A percentile compares a stretch with the other conserved stretches of the same genome.
These are phyloP conservation scores for Rhynchospora breviuscula DNA, from an alignment of 176 grass and related monocot species.

Conservation along the genomic window DNA sequence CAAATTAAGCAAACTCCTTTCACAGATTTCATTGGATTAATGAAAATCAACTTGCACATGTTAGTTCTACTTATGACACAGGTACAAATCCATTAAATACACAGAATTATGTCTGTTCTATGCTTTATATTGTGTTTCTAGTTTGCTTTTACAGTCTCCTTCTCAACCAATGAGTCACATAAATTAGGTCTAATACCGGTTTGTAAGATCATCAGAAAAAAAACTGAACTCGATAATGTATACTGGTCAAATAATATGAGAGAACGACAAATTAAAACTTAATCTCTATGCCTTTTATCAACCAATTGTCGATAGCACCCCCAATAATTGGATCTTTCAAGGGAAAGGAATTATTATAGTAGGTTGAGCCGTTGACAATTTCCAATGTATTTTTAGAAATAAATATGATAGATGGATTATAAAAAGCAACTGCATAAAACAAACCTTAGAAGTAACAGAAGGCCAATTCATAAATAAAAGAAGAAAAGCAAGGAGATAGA, in stretches of 20 bases:
- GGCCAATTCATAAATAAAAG: neutral
- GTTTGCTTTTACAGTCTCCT: no score
- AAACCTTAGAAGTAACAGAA: neutral
- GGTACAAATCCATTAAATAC: neutral
- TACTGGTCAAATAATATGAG: neutral
- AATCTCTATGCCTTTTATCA: neutral
- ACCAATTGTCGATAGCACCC: neutral
- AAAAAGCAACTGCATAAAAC: slow-evolving; percentile 3
- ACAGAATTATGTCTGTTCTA: neutral
- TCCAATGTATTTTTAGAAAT: neutral
- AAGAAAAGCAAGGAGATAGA: neutral
- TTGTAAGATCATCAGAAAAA: neutral
- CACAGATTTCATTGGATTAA: slow-evolving; percentile 17
- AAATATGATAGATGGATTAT: neutral
- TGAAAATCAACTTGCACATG: neutral
- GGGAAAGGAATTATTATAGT: neutral
- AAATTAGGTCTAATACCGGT: neutral
- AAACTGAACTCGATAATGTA: neutral
- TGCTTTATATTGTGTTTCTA: neutral
- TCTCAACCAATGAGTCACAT: neutral
- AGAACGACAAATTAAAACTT: neutral
- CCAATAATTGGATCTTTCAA: slow-evolving; percentile 3
- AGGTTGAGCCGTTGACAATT: slow-evolving; percentile 9
- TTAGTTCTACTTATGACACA: neutral
- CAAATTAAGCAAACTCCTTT: slow-evolving; percentile 18